Evolutionary conservation across 225 moss, liverwort and hornwort genomes (phyloP), one percentile per base, ranked within the genome.

Genomic region (Ulota crispa): DNA sequence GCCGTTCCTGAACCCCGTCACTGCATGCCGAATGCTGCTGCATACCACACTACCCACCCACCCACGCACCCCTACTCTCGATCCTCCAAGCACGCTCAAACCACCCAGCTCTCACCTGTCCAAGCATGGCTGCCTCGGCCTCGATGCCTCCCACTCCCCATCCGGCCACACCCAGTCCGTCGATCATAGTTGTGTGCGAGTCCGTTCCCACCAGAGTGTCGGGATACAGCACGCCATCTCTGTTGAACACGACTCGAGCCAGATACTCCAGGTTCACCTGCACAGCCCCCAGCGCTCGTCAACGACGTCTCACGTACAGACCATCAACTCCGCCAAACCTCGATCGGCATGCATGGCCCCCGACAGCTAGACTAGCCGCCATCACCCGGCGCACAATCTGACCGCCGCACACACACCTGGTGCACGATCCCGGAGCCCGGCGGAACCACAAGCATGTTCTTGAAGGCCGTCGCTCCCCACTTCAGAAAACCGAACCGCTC

Each of bases 121-220:
- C 97, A 78, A 98, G 95, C 97, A 98, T 98, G 52, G 97, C 92
- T 75, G 97, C 97, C 87, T 98, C 97, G 2, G 97, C 97, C 83
- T 98, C 97, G 80, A 98, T 98, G 76, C 97, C 97, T 85, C 97
- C 97, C 45, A 98, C 97, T 88, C 97, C 97, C 97, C 97, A 98
- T 79, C 97, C 97, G 66, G 97, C 97, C 52, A 98, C 97, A 79
- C 97, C 97, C 63, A 98, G 92, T 37, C 97, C 97, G 82, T 98
- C 97, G 73, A 98, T 95, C 97, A 98, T 98, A 34, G 97, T 98
- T 56, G 97, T 98, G 81, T 98, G 97, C n/a, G 97, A 98, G 81
- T 98, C 97, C 43, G 95, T 98, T 88, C 97, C 97, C 57, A 98
- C 97, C 36, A 98, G 88, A 52, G 94, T 95, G 78, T 98, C 97